Percentiles rank a stretch among this genome's conserved stretches.
Evolutionary conservation across 2,329 filamentous ascomycete species (phyloP).

Genomic region (Ciborinia camelliae): DNA sequence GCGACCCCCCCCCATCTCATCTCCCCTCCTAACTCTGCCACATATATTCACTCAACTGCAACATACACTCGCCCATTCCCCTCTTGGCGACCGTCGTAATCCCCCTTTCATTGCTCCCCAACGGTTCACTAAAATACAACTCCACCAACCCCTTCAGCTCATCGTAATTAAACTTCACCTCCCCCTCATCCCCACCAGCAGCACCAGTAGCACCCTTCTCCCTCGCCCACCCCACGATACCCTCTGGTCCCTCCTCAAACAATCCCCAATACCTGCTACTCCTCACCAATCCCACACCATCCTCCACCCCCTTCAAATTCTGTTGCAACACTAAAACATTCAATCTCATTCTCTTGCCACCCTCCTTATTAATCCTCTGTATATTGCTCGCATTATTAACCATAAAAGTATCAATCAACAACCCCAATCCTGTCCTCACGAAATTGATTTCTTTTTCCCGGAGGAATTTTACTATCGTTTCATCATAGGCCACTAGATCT

Average conservation of each 20-base stretch:
- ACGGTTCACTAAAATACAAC: slow-evolving; percentile 64
- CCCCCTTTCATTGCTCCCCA: slow-evolving; percentile 64
- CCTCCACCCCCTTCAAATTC: slow-evolving; percentile 90
- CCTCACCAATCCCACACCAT: slow-evolving; percentile 59
- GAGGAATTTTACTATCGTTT: slow-evolving; percentile 71
- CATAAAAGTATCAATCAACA: slow-evolving; percentile 76
- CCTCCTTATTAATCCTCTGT: slow-evolving; percentile 78
- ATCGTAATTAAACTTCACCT: slow-evolving; percentile 56
- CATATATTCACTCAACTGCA: slow-evolving; percentile 69
- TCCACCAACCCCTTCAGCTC: slow-evolving; percentile 64
- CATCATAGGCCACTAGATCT: slow-evolving; percentile 83
- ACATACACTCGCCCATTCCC: slow-evolving; percentile 65
- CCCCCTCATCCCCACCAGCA: slow-evolving; percentile 36
- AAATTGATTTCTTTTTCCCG: slow-evolving; percentile 69
- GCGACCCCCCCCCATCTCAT: no score
- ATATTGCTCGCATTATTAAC: slow-evolving; percentile 69
- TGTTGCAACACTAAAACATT: slow-evolving; percentile 95
- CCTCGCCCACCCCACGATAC: slow-evolving; percentile 60
- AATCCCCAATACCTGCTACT: slow-evolving; percentile 67
- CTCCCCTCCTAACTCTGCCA: slow-evolving; percentile 49
- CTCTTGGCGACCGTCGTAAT: slow-evolving; percentile 64
- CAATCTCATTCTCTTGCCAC: slow-evolving; percentile 83
- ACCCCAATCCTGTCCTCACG: slow-evolving; percentile 71
- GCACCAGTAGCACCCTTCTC: slow-evolving; percentile 20
- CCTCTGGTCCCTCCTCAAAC: slow-evolving; percentile 63